Evolutionary conservation across 148 eudicot genomes (phyloP).

Genomic region (Bassia scoparia): DNA sequence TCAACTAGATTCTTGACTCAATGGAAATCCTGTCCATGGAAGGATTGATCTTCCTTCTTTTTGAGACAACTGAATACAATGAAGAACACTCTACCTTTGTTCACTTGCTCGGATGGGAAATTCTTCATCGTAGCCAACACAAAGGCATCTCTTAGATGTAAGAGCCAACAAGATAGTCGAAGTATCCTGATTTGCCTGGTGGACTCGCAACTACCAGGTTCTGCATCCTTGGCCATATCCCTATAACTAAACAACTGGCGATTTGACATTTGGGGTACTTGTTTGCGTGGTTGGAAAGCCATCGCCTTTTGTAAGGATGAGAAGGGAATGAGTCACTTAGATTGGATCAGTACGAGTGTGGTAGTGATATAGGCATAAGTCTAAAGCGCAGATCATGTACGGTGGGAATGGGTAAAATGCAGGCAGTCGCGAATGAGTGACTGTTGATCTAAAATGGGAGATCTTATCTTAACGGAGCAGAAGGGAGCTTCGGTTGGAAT

Average conservation of each 20-base stretch:
- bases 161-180: conserved; percentile 29
- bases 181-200: conserved; percentile 53
- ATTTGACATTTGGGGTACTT: conserved; percentile 40
- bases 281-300: conserved; percentile 63
- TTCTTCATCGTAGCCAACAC: conserved; percentile 66
- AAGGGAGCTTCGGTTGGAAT: conserved; percentile 71
- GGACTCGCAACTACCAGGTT: conserved; percentile 85
- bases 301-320: conserved; percentile 31
- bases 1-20: conserved; percentile 47
- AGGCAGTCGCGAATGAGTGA: conserved; percentile 67
- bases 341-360: conserved; percentile 50
- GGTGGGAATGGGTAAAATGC: conserved; percentile 82
- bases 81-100: conserved; percentile 93
- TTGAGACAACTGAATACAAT: conserved; percentile 41
- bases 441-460: conserved; percentile 68
- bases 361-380: conserved; percentile 40
- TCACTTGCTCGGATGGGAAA: conserved; percentile 65
- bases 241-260: conserved; percentile 32
- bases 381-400: conserved; percentile 17
- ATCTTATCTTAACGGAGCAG: conserved; percentile 70
- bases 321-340: conserved; percentile 19
- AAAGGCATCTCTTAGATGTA: conserved; percentile 49
- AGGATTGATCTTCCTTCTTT: conserved; percentile 35
- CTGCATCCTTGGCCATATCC: conserved; percentile 62
- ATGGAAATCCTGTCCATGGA: conserved; percentile 24